A percentile compares a stretch with the other conserved stretches of the same genome.
phyloP scores from a whole-genome alignment of 1,139 yeast genomes.

The Pichia sp. region DNA sequence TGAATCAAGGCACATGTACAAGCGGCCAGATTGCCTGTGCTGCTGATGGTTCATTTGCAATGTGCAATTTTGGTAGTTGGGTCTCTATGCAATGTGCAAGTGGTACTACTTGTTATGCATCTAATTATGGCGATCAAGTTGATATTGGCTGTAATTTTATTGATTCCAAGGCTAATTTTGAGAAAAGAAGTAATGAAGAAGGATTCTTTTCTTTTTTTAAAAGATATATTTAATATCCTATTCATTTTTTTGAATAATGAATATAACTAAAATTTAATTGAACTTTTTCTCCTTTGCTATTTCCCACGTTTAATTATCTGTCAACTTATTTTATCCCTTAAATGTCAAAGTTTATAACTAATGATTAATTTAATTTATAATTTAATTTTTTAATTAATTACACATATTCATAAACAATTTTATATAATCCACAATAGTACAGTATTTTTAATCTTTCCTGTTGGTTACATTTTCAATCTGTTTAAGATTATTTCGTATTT shows the following conservation, averaged over 20 bases:
- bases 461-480: conserved; percentile 8
- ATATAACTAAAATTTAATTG: not conserved
- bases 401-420: not conserved
- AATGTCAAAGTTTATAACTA: not conserved
- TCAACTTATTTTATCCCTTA: too few species aligned
- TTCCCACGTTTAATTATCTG: too few species aligned
- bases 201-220: conserved; percentile 19
- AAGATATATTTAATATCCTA: conserved; percentile 23
- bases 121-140: conserved; percentile 33
- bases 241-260: not conserved
- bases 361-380: not conserved
- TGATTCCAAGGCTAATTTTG: conserved; percentile 21
- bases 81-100: conserved; percentile 47
- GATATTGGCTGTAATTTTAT: conserved; percentile 36
- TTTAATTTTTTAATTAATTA: not conserved
- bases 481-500: conserved; percentile 6
- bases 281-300: too few species aligned
- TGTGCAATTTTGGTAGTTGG: conserved; percentile 53
- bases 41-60: conserved; percentile 42
- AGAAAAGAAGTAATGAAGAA: conserved; percentile 24
- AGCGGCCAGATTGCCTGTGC: conserved; percentile 47
- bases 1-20: conserved; percentile 36
- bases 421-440: not conserved
- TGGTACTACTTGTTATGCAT: conserved; percentile 55
- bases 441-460: not conserved